These are phyloP conservation scores for Symbiotaphrina buchneri DNA, from an alignment of 495 filamentous ascomycete species.

Conservation along the genomic window DNA sequence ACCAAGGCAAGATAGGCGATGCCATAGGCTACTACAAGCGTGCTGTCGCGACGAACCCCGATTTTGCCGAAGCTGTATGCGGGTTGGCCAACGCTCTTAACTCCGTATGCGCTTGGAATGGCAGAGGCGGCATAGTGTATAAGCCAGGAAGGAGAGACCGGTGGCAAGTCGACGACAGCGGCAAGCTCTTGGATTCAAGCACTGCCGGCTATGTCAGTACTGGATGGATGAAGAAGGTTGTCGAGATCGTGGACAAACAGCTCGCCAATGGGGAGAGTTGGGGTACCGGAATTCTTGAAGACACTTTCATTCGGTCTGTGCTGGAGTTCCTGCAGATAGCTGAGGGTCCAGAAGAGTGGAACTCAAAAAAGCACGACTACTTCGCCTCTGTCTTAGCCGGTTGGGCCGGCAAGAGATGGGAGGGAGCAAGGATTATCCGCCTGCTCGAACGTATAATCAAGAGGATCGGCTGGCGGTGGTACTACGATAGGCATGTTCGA, in stretches of 20 bases:
- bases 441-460: constrained; percentile 69
- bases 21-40: constrained; percentile 83
- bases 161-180: constrained; percentile 83
- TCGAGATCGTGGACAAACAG: constrained; percentile 82
- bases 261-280: constrained; percentile 70
- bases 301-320: constrained; percentile 18
- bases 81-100: constrained; percentile 90
- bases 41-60: constrained; percentile 74
- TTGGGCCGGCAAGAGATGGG: constrained; percentile 65
- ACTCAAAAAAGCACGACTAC: constrained; percentile 13
- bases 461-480: constrained; percentile 65
- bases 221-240: constrained; percentile 90
- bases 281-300: constrained; percentile 55
- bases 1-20: constrained; percentile 78
- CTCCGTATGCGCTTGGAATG: constrained; percentile 89
- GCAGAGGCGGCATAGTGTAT: constrained; percentile 63
- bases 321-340: constrained; percentile 21
- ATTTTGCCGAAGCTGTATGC: constrained; percentile 94
- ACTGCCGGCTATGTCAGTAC: constrained; percentile 28
- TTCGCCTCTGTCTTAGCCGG: constrained; percentile 26
- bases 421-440: constrained; percentile 70
- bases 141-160: constrained; percentile 55
- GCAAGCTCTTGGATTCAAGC: constrained; percentile 59
- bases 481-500: constrained; percentile 57
- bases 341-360: constrained; percentile 14